These are phyloP conservation scores for Claviceps digitariae DNA, from an alignment of 2,329 filamentous ascomycete genomes.

Conservation along the genomic window DNA sequence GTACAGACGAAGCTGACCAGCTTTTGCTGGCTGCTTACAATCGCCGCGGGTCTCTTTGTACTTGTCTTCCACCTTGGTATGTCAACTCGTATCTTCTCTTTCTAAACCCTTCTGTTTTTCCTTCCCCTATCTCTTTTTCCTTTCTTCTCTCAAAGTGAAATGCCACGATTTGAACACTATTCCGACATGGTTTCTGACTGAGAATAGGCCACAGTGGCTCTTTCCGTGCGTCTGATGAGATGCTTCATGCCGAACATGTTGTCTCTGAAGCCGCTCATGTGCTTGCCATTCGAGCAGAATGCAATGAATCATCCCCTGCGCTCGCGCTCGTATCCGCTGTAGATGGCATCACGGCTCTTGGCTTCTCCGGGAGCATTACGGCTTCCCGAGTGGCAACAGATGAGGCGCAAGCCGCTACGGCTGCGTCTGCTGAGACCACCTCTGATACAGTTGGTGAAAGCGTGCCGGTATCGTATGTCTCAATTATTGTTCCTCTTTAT, in stretches of 20 bases:
- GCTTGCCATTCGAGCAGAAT: constrained; percentile 11
- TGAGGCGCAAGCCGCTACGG: neutral
- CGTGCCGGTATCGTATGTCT: constrained; percentile 22
- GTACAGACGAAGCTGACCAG: constrained; percentile 2
- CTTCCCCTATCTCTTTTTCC: neutral
- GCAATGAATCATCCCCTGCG: constrained; percentile 7
- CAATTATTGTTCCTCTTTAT: neutral
- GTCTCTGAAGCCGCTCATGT: constrained; percentile 10
- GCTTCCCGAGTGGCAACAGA: constrained; percentile 5
- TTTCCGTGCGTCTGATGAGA: constrained; percentile 5
- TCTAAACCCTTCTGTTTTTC: no score
- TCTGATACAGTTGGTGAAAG: constrained; percentile 9
- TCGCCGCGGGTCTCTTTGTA: neutral
- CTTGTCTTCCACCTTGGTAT: constrained; percentile 2
- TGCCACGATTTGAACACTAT: no score
- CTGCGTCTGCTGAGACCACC: neutral
- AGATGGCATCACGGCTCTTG: constrained; percentile 7
- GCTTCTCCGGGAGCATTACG: constrained; percentile 7
- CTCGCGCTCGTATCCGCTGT: constrained; percentile 5
- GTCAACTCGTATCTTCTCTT: neutral
- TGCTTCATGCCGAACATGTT: constrained; percentile 9
- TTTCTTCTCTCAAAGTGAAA: neutral
- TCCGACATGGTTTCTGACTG: neutral
- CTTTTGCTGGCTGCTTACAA: constrained; percentile 3
- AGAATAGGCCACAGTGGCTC: constrained; percentile 1